Evolutionary conservation across 345 rosid species (phyloP).

Genomic region (Pelargonium nanum): DNA sequence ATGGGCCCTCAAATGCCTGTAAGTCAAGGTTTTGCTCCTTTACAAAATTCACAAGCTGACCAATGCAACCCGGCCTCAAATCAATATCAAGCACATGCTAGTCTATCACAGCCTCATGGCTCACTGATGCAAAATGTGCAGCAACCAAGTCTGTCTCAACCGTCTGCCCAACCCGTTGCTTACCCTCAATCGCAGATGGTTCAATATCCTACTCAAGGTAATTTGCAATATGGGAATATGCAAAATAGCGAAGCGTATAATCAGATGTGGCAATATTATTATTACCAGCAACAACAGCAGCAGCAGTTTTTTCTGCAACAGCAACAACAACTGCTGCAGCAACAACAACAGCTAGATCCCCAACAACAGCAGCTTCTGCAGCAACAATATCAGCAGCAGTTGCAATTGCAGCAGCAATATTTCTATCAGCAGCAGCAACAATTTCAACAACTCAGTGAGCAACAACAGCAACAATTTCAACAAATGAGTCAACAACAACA

Average conservation of each 20-base stretch:
- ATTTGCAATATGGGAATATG: conserved; percentile 31
- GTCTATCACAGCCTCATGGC: conserved; percentile 21
- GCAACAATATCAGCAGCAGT: conserved; percentile 13
- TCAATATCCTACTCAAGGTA: conserved; percentile 35
- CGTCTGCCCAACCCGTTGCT: conserved; percentile 19
- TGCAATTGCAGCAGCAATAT: conserved; percentile 20
- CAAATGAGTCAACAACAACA: conserved; percentile 31
- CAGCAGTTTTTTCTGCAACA: conserved; percentile 34
- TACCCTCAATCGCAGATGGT: conserved; percentile 34
- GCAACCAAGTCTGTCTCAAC: conserved; percentile 32
- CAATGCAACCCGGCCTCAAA: conserved; percentile 23
- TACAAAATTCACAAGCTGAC: conserved; percentile 14
- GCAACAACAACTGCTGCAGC: conserved; percentile 26
- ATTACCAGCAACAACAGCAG: conserved; percentile 49
- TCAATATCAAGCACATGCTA: conserved; percentile 19
- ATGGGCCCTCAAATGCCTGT: conserved; percentile 16
- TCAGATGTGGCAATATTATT: conserved; percentile 78
- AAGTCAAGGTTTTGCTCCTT: conserved; percentile 17
- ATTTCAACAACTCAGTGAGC: conserved; percentile 33
- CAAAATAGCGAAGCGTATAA: conserved; percentile 48
- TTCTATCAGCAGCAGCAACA: conserved; percentile 20
- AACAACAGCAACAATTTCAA: conserved; percentile 29
- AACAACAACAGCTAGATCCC: conserved; percentile 17
- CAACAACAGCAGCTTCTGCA: conserved; percentile 19
- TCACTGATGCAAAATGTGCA: conserved; percentile 28